Conservation (phyloP, 192 early-diverging fungal species). For the Piromyces sp. region DNA sequence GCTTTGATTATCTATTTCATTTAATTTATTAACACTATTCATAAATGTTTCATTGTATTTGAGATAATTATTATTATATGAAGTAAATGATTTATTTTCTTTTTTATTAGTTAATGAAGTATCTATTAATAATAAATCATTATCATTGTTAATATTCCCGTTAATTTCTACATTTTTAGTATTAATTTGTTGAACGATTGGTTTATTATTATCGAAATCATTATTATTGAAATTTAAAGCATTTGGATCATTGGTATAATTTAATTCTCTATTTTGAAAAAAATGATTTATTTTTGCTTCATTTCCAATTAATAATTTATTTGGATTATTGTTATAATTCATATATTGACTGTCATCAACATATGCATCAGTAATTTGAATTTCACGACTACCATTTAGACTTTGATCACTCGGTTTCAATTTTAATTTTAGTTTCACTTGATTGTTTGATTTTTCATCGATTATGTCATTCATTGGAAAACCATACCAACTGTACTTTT, state of each 20-base stretch:
- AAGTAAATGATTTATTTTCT: too few species aligned
- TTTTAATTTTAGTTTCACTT: not conserved
- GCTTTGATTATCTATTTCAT: not conserved
- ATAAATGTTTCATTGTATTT: not conserved
- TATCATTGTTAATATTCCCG: too few species aligned
- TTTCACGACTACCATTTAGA: not conserved
- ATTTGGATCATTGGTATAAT: not conserved
- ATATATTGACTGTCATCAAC: not conserved
- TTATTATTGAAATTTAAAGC: not conserved
- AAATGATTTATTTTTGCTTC: not conserved
- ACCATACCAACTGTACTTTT: not conserved
- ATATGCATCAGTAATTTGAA: not conserved
- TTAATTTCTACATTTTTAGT: too few species aligned
- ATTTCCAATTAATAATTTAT: not conserved
- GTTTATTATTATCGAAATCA: not conserved
- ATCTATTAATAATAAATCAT: too few species aligned
- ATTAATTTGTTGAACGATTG: too few species aligned
- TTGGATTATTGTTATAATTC: not conserved
- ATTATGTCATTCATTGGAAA: not conserved
- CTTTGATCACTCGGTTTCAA: not conserved
- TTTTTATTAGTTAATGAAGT: too few species aligned
- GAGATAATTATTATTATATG: not conserved
- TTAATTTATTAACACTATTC: not conserved
- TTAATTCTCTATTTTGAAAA: not conserved
- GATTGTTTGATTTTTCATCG: not conserved